Evolutionary conservation across 768 basidiomycete species (phyloP), one percentile per base, ranked within the genome.

Genomic region (Russula compacta): DNA sequence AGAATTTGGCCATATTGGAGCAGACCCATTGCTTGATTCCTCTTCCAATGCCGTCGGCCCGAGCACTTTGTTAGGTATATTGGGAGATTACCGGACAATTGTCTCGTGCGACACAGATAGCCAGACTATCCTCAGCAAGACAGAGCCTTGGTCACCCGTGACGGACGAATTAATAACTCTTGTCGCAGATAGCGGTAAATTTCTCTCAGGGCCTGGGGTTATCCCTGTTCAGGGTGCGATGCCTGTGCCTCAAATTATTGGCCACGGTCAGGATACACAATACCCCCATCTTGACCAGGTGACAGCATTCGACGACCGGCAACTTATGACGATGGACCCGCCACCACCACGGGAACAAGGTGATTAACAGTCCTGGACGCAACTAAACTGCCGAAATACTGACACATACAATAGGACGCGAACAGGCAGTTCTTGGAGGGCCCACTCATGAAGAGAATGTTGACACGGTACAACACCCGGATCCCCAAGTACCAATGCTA

Each of bases 151-250:
- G 61, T 24, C 35, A 4, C 32, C 46, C 19, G 52, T 53, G 24
- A 43, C 40, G 7, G 56, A 49, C 33, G 52, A 53, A 33, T 14
- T 49, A 19, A 53, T 24, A 21, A 12, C 33, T 10, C 42, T 58
- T 42, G 1, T 52, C 17, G 3, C 51, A 14, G 57, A 63, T 9
- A n/a, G 44, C 32, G 14, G 47, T 39, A 47, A 21, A 49, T 58
- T 58, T 49, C 52, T 58, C 10, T 39, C 57, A n/a, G 61, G 61
- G 4, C 61, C 61, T 14, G 61, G 61, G 19, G 57, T 63, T 38
- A 58, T 63, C n/a, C 61, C 61, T 7, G 47, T 29, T 5, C 56
- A 58, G n/a, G 40, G 24, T 6, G 46, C 33, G 14, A 12, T 49
- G n/a, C 15, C 47, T 9, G 3, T 54, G 40, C 39, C 56, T 32